Percentiles rank a stretch among this genome's conserved stretches.
Evolutionary conservation across 2,329 filamentous ascomycete genomes (phyloP).

Genomic region (Elsinoe ampelina): DNA sequence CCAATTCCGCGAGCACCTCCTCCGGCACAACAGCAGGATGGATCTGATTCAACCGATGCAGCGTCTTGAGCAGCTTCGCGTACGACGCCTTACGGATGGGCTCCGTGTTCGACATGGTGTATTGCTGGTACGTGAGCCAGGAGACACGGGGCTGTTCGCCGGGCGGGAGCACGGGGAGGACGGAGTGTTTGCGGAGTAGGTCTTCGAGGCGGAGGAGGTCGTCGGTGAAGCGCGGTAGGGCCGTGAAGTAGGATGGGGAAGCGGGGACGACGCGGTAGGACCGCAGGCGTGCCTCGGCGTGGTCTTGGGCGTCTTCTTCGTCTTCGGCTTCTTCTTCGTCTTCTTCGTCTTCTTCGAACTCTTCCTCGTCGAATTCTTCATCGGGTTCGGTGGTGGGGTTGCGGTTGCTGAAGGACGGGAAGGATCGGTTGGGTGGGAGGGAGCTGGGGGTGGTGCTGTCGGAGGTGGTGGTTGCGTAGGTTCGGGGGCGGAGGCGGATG

Average conservation of each 20-base stretch:
- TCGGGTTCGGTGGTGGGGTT: constrained; percentile 20
- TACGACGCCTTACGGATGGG: constrained; percentile 68
- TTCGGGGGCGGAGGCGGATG: constrained; percentile 19
- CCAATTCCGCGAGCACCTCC: constrained; percentile 57
- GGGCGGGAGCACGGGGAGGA: constrained; percentile 59
- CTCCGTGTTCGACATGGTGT: constrained; percentile 63
- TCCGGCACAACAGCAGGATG: constrained; percentile 65
- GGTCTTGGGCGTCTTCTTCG: constrained; percentile 2
- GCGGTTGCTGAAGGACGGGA: constrained; percentile 19
- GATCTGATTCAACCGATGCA: constrained; percentile 76
- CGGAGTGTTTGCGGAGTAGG: constrained; percentile 61
- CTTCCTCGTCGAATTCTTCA: constrained; percentile 2
- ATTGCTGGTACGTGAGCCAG: constrained; percentile 73
- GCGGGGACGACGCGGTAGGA: constrained; percentile 64
- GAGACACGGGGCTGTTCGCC: constrained; percentile 62
- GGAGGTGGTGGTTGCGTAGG: constrained; percentile 22
- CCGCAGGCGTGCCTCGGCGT: constrained; percentile 21
- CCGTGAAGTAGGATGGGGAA: constrained; percentile 92
- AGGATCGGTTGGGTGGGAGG: constrained; percentile 25
- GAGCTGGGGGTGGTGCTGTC: constrained; percentile 16
- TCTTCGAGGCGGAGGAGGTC: constrained; percentile 64
- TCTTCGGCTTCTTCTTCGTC: constrained; percentile 15
- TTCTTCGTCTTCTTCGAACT: constrained; percentile 15
- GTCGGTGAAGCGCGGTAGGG: constrained; percentile 77
- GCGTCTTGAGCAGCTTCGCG: constrained; percentile 62